A percentile compares a stretch with the other conserved stretches of the same genome.
phyloP scores from a whole-genome alignment of 2,329 filamentous ascomycete species.

The Pyrenochaeta sp. region DNA sequence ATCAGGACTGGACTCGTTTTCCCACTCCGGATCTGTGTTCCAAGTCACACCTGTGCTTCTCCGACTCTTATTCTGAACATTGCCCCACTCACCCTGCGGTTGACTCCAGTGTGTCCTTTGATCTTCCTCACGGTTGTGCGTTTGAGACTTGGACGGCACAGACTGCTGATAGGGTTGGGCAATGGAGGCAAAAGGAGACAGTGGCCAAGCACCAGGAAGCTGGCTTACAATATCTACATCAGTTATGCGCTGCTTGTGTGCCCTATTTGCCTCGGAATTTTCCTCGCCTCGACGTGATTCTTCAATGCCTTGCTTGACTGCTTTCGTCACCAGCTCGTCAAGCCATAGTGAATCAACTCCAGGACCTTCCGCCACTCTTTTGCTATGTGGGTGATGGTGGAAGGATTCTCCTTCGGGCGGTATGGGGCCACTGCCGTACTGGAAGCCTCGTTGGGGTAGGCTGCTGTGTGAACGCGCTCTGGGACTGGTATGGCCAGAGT shows the following conservation, averaged over 20 bases:
- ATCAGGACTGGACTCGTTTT: constrained; percentile 10
- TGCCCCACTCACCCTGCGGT: constrained; percentile 7
- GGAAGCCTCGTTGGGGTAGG: constrained; percentile 20
- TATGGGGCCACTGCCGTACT: constrained; percentile 41
- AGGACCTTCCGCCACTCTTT: not conserved
- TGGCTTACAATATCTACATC: constrained; percentile 15
- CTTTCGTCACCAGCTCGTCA: constrained; percentile 23
- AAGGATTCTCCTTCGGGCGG: constrained; percentile 14
- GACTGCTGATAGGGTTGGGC: not conserved
- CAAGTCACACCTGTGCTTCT: constrained; percentile 18
- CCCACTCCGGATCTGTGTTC: constrained; percentile 13
- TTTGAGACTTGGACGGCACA: not conserved
- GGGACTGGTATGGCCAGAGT: constrained; percentile 19
- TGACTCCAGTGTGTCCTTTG: constrained; percentile 7
- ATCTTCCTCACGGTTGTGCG: not conserved
- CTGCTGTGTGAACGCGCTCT: constrained; percentile 2
- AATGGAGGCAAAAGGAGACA: constrained; percentile 13
- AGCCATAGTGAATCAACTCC: constrained; percentile 24
- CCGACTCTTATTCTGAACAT: constrained; percentile 5
- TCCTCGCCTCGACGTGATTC: constrained; percentile 17
- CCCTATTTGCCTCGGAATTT: not conserved
- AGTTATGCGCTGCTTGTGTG: not conserved
- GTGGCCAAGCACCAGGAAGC: constrained; percentile 37
- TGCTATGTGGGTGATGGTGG: not conserved
- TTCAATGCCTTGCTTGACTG: constrained; percentile 32